phyloP scores from a whole-genome alignment of 805 yeast species.

The Metschnikowia chrysomelidarum region DNA sequence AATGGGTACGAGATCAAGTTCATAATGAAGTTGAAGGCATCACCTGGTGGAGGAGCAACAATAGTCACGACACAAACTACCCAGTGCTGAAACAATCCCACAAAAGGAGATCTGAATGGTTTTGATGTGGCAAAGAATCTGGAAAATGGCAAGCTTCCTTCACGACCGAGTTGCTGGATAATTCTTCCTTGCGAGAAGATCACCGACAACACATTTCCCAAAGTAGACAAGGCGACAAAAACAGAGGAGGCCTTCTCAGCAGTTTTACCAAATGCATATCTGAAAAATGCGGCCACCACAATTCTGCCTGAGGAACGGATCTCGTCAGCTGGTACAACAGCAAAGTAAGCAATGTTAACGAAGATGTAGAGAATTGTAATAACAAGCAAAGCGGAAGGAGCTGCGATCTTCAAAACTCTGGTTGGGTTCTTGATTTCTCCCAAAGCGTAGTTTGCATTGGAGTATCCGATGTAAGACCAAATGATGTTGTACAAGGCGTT shows the following conservation, averaged over 20 bases:
- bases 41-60: slow-evolving; percentile 78
- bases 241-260: slow-evolving; percentile 76
- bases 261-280: slow-evolving; percentile 61
- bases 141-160: slow-evolving; percentile 76
- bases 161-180: slow-evolving; percentile 77
- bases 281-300: slow-evolving; percentile 75
- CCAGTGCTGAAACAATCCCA: slow-evolving; percentile 77
- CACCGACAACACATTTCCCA: slow-evolving; percentile 80
- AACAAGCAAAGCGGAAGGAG: slow-evolving; percentile 65
- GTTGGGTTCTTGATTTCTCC: slow-evolving; percentile 77
- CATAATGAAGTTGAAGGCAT: slow-evolving; percentile 78
- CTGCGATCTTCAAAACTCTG: slow-evolving; percentile 65
- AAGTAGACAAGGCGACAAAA: slow-evolving; percentile 76
- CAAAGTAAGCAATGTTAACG: slow-evolving; percentile 76
- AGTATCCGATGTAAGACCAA: slow-evolving; percentile 83
- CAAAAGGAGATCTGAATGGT: slow-evolving; percentile 72
- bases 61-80: slow-evolving; percentile 70
- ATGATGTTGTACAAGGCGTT: slow-evolving; percentile 78
- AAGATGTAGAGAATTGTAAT: slow-evolving; percentile 69
- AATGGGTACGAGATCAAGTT: slow-evolving; percentile 80
- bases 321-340: slow-evolving; percentile 71
- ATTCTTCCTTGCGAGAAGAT: slow-evolving; percentile 81
- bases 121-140: slow-evolving; percentile 64
- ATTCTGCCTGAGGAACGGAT: slow-evolving; percentile 61
- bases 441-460: slow-evolving; percentile 79